Base-by-base conservation (phyloP, 2,329 filamentous ascomycete species). In the Anthostomella pinea region DNA sequence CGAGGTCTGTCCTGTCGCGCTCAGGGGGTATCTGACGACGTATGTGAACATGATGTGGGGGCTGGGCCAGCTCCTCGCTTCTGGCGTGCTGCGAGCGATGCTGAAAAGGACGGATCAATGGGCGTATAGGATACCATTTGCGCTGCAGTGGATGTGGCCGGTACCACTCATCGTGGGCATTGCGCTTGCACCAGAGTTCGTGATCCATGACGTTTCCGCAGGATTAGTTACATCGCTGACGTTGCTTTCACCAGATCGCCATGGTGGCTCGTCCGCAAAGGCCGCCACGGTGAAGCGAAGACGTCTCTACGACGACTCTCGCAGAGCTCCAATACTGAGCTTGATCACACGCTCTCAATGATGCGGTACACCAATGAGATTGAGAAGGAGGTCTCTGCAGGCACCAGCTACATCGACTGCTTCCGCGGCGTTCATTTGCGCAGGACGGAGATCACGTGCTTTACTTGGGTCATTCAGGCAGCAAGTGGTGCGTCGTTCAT, bases 351-450 rank as follows among this genome's bases (percentile, higher is more conserved):
- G 6, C 9, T 33, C 30, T 69, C 73, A 11, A 67, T 77, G 68
- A 75, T 78, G 49, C 63, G 68, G 22, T 66, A 77, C 43, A 77
- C 74, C 6, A 70, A 77, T 43, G 64, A 69, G 51, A 53, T 70
- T 38, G 72, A 75, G 46, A 67, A 66, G 47, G 48, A 58, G 15
- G 42, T 65, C 28, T 65, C 6, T 9, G 30, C 18, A 20, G 30
- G n/a, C 14, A 23, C 66, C 0, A 60, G 50, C 0, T 78, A 76
- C 48, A 43, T 29, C 13, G 33, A 39, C 37, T 39, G 37, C 22
- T 39, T 39, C 27, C 17, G 23, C 17, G 37, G 37, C 8, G 13
- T 24, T n/a, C 19, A 34, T 15, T 20, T 34, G 8, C 37, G 37
- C 11, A 31, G 37, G 9, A 26, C 27, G 13, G 27, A 26, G 15